Percentiles rank a stretch among this genome's conserved stretches.
Conservation (phyloP, 2,329 filamentous ascomycete species). For the Aureobasidium sp. region DNA sequence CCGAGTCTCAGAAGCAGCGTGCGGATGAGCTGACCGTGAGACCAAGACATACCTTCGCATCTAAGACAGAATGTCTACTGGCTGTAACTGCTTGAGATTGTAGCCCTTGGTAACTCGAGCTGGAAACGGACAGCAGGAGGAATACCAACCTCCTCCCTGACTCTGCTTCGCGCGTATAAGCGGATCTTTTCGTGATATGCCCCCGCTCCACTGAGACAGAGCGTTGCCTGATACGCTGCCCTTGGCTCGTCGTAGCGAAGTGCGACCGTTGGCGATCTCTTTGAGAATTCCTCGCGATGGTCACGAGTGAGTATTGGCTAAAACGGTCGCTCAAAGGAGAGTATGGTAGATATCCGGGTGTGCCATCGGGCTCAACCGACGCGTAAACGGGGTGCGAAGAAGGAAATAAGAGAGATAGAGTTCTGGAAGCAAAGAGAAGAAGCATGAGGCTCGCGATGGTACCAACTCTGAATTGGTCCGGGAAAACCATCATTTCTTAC, state of each 20-base stretch:
- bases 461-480: not conserved
- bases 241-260: not conserved
- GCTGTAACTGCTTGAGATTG: constrained; percentile 2
- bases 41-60: constrained; percentile 2
- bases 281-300: constrained; percentile 3
- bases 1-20: constrained; percentile 3
- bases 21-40: constrained; percentile 6
- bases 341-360: constrained; percentile 1
- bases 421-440: not conserved
- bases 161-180: not conserved
- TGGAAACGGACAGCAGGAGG: not conserved
- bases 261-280: not conserved
- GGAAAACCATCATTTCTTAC: not conserved
- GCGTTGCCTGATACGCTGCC: not conserved
- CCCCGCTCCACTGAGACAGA: constrained; percentile 4
- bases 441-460: constrained; percentile 9
- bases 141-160: not conserved
- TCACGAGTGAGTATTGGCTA: constrained; percentile 8
- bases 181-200: not conserved
- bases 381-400: constrained; percentile 1
- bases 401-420: not conserved
- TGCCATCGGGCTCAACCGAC: not conserved
- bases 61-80: not conserved
- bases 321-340: constrained; percentile 10
- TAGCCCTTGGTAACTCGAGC: not conserved